Base-by-base conservation (phyloP, 73 alveolate genomes). In the Uronychia binucleata region DNA sequence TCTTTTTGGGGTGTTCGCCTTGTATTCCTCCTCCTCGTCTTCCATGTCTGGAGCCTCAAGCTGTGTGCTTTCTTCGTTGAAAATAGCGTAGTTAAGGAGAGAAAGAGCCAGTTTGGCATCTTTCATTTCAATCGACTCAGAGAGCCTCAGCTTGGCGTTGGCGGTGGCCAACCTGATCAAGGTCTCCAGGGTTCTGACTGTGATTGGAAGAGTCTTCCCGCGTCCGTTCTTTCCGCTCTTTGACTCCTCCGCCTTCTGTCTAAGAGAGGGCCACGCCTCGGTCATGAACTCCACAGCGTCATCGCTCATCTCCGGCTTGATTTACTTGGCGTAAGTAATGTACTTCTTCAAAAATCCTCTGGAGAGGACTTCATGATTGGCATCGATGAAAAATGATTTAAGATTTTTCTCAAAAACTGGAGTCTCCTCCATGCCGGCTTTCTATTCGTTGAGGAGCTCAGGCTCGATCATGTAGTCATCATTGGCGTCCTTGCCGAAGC, bases 151-250 rank as follows among this genome's bases (percentile, higher is more conserved):
- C 81, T 98, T 98, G 13, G 99, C 99, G 86, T 94, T 96, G 11
- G 99, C 99, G 60, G 99, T 95, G 1, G 99, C 93, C 80, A 98
- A 87, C 80, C 99, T 84, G 77, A 98, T 98, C 83, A 98, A 34
- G n/a, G 99, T 95, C 91, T 98, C 99, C 31, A 98, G 92, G 0
- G 99, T 97, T 96, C 99, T 96, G 57, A 96, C 98, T 31, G 99
- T 98, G 57, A 98, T 93, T 8, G 99, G 99, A 34, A 92, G 85
- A 58, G 95, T 86, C 87, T 88, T 92, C 88, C 79, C 82, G 74
- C 81, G 88, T 90, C 81, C 89, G 78, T 31, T 89, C 83, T 92
- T 90, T 30, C 86, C 57, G 8, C 67, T 19, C 19, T 83, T 89
- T 27, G 89, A 97, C 32, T 88, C 94, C 28, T 90, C 83, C 1